Base-by-base conservation (phyloP, 306 rosid genomes). In the Lithocarpus polystachyus region DNA sequence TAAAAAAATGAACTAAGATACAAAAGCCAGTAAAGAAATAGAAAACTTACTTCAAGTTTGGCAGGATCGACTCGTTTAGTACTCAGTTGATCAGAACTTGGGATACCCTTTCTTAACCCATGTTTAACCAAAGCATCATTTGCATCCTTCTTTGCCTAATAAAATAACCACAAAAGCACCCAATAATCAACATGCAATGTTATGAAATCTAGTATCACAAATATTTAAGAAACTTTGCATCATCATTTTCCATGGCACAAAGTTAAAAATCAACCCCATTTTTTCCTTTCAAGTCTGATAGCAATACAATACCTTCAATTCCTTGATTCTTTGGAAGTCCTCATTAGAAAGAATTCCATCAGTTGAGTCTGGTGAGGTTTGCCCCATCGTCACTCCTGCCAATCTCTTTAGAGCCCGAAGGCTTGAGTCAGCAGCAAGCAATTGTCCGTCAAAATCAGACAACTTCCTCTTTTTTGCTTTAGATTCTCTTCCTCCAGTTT, bases 261-360 rank as follows among this genome's bases (percentile, higher is more conserved):
- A 31, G 35, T 31, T 31, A 31, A 31, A 4, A 31, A 31, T 31
- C 4, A 31, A 31, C 35, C 35, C 35, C 35, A 31, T 31, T 31
- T 31, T 31, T 31, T 4, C 35, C 35, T 31, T n/a, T 31, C 7
- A 53, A 37, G 68, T 40, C 15, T 24, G 51, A 11, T 7, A 13
- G 14, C 5, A 61, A 31, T 64, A 29, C 33, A 31, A 31, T 65
- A 90, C 97, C 97, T 89, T 87, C 69, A 84, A 80, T 78, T 94
- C 82, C 84, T 85, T 94, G 87, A 92, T 94, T 86, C 82, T 89
- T 77, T 65, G 83, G 81, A 94, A 92, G 83, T 92, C 98, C 83
- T 89, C 95, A 59, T 92, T 94, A 40, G 98, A 90, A 77, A 94
- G 98, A 82, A 94, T 82, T 67, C 98, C 93, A 87, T 91, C 92